These are phyloP conservation scores for Geotrichum candidum DNA, from an alignment of 1,139 yeast genomes.

Conservation along the genomic window DNA sequence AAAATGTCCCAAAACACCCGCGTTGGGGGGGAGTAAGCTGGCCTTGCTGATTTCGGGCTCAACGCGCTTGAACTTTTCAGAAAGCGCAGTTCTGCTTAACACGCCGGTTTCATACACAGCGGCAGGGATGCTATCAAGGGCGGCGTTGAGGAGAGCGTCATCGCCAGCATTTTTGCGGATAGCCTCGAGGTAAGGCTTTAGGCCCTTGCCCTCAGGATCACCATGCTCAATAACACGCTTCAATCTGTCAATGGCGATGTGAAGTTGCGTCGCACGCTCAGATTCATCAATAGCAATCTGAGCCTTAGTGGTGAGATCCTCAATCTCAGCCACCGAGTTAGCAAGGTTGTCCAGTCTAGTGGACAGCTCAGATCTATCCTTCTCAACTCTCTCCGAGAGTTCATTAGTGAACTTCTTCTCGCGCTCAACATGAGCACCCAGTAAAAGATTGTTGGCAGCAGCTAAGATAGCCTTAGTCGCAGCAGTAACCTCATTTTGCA, in stretches of 20 bases:
- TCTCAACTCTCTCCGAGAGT: constrained; percentile 59
- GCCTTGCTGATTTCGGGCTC: constrained; percentile 87
- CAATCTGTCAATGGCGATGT: constrained; percentile 51
- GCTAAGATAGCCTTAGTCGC: constrained; percentile 61
- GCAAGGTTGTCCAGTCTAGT: constrained; percentile 59
- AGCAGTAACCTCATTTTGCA: constrained; percentile 62
- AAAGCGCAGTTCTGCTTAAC: constrained; percentile 44
- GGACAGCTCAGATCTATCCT: constrained; percentile 78
- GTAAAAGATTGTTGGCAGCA: constrained; percentile 73
- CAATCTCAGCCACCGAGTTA: constrained; percentile 52
- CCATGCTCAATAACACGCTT: constrained; percentile 42
- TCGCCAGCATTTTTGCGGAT: constrained; percentile 24
- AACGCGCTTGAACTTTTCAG: constrained; percentile 67
- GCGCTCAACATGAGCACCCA: constrained; percentile 64
- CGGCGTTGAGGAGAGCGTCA: constrained; percentile 40
- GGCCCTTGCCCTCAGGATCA: constrained; percentile 36
- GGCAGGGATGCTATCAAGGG: constrained; percentile 43
- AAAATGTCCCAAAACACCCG: constrained; percentile 89
- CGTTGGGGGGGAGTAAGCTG: constrained; percentile 84
- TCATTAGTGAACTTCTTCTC: constrained; percentile 64
- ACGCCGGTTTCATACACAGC: constrained; percentile 53
- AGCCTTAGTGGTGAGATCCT: constrained; percentile 52
- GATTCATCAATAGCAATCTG: constrained; percentile 52
- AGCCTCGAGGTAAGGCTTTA: constrained; percentile 31
- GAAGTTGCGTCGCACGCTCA: constrained; percentile 52